Evolutionary conservation across 73 alveolate genomes (phyloP), one percentile per base, ranked within the genome.

Genomic region (Blepharisma stoltei): DNA sequence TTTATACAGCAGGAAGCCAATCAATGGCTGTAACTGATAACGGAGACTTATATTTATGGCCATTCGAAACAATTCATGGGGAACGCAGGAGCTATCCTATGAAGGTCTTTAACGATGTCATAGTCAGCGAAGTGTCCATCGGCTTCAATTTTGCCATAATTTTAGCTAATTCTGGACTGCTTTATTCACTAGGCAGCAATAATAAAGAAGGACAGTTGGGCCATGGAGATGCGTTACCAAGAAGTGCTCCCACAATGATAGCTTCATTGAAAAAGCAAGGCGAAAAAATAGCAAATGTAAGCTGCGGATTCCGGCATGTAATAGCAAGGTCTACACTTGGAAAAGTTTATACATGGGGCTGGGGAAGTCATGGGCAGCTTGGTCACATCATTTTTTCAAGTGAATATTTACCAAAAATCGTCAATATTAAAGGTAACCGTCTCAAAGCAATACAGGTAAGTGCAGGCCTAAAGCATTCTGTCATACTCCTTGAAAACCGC

Each of bases 261-360:
- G 66, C 86, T 54, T 54, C 89, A 67, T 77, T 80, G 38, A 60
- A 76, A 70, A 90, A 82, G 48, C 83, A 84, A 20, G 94, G 92
- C 23, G 99, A 96, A 83, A 89, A 96, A 84, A 87, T 93, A 8
- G 96, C 93, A 49, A 90, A 90, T 54, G 81, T 95, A 6, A 94
- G 93, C n/a, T 97, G 99, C 73, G 99, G 99, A 5, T 93, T 86
- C 81, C 88, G 91, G 54, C 99, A 97, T 83, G 88, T 91, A n/a
- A 91, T 97, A 6, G 98, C 98, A 11, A 97, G 87, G 81, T 86
- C 98, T 21, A 77, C 97, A 23, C 88, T 96, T 8, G 98, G 99
- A 8, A 93, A 94, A 66, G 94, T 97, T 6, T 97, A 91, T 78
- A 93, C 98, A 4, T 97, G 99, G 99, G 99, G 99, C 6, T 91